Percentiles rank a stretch among this genome's conserved stretches.
Evolutionary conservation across 2,329 filamentous ascomycete genomes (phyloP).

Genomic region (Fonsecaea monophora): DNA sequence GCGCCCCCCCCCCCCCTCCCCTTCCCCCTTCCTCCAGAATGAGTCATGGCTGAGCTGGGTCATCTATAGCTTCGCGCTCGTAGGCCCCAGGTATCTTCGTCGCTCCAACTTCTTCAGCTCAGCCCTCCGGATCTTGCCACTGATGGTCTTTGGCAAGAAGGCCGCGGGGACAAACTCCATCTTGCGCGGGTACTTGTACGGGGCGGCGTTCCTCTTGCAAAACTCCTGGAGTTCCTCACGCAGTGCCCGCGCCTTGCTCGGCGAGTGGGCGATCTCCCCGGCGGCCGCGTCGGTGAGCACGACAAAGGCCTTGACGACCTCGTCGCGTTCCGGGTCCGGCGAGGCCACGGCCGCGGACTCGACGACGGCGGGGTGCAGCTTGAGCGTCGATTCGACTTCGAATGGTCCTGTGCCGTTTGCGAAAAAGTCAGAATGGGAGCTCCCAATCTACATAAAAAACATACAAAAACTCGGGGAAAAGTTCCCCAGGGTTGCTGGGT

Average conservation of each 20-base stretch:
- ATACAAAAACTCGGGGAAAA: too few relatives aligned
- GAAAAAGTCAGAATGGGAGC: too few relatives aligned
- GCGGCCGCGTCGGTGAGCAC: constrained; percentile 41
- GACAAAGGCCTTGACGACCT: constrained; percentile 82
- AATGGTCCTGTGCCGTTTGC: constrained; percentile 43
- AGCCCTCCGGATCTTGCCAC: constrained; percentile 44
- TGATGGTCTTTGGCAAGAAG: constrained; percentile 50
- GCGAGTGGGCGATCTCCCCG: too few relatives aligned
- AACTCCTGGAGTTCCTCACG: constrained; percentile 48
- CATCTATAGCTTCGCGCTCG: too few relatives aligned
- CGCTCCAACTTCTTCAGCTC: too few relatives aligned
- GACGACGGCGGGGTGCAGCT: constrained; percentile 48
- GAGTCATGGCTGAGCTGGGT: too few relatives aligned
- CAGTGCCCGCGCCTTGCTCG: constrained; percentile 26
- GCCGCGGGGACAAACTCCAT: constrained; percentile 47
- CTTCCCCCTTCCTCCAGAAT: too few relatives aligned
- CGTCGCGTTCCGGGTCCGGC: constrained; percentile 71
- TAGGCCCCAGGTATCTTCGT: too few relatives aligned
- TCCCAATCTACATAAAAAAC: too few relatives aligned
- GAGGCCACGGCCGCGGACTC: constrained; percentile 50
- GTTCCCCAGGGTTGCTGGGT: too few relatives aligned
- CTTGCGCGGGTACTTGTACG: constrained; percentile 51
- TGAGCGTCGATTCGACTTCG: constrained; percentile 51
- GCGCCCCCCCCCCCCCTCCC: too few relatives aligned
- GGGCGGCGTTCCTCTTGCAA: constrained; percentile 49